A percentile compares a stretch with the other conserved stretches of the same genome.
These are phyloP conservation scores for Pleurotus tuoliensis DNA, from an alignment of 768 basidiomycete species.

Conservation along the genomic window DNA sequence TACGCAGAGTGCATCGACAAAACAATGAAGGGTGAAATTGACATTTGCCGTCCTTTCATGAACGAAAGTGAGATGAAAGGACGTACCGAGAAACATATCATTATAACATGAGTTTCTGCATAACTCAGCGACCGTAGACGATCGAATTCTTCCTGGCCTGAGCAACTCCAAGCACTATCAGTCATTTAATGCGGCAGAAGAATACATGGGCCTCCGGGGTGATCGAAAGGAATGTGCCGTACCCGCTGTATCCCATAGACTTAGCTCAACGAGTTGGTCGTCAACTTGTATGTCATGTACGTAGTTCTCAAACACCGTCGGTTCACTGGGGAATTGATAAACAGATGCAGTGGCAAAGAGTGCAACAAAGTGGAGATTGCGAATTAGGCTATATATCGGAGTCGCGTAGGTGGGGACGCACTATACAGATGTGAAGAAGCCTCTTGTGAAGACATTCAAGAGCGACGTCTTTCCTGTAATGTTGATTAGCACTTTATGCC, in stretches of 20 bases:
- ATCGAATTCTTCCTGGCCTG: conserved; percentile 96
- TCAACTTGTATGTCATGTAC: conserved; percentile 88
- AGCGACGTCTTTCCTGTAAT: conserved; percentile 73
- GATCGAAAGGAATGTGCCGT: conserved; percentile 18
- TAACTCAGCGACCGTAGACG: conserved; percentile 91
- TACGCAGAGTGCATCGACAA: too few relatives aligned
- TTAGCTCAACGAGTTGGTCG: conserved; percentile 84
- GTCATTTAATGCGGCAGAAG: conserved; percentile 13
- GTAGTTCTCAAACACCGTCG: conserved; percentile 97
- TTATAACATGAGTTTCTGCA: conserved; percentile 93
- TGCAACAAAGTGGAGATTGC: background rate
- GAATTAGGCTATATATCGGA: background rate
- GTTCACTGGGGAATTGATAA: conserved; percentile 47
- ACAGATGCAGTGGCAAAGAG: background rate
- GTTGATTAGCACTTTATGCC: conserved; percentile 6
- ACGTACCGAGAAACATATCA: conserved; percentile 92
- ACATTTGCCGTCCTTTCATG: background rate
- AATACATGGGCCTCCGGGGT: background rate
- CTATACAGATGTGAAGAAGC: conserved; percentile 95
- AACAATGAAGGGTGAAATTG: background rate
- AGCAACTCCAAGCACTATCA: conserved; percentile 14
- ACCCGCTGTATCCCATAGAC: conserved; percentile 98
- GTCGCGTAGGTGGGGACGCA: conserved; percentile 33
- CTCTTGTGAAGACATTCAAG: conserved; percentile 84
- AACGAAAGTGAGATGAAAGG: background rate